A percentile compares a stretch with the other conserved stretches of the same genome.
These are phyloP conservation scores for Physcomitrellopsis africana DNA, from an alignment of 225 moss, liverwort and hornwort genomes.

Conservation along the genomic window DNA sequence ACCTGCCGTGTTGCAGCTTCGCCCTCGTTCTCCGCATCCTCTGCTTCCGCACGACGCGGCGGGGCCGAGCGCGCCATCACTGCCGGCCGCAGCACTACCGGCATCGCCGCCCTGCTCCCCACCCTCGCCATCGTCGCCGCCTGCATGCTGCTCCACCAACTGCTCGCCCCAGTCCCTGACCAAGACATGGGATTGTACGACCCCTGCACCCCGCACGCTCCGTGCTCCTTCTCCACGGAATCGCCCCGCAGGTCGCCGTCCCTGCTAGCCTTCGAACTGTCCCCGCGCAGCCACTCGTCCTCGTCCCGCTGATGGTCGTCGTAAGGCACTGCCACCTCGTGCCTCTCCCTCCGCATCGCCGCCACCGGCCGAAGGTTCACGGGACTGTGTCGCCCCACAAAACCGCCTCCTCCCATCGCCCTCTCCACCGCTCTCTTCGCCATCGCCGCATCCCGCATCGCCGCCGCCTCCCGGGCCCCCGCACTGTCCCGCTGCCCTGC, in stretches of 20 bases:
- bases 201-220: constrained; percentile 55
- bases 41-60: constrained; percentile 46
- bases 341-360: constrained; percentile 50
- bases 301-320: constrained; percentile 64
- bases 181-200: constrained; percentile 70
- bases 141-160: constrained; percentile 46
- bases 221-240: constrained; percentile 44
- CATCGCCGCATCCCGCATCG: constrained; percentile 44
- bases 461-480: constrained; percentile 33
- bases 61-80: constrained; percentile 58
- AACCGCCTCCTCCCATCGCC: constrained; percentile 38
- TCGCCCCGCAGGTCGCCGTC: constrained; percentile 47
- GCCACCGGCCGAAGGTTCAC: constrained; percentile 45
- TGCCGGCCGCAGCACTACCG: constrained; percentile 61
- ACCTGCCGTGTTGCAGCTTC: constrained; percentile 95
- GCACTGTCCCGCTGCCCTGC: constrained; percentile 43
- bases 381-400: constrained; percentile 37
- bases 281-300: constrained; percentile 68
- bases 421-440: constrained; percentile 53
- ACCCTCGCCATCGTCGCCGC: constrained; percentile 44
- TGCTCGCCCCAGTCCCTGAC: constrained; percentile 46
- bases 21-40: constrained; percentile 60
- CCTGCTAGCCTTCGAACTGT: constrained; percentile 45
- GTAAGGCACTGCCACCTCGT: constrained; percentile 56
- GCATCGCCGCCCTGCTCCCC: constrained; percentile 49